phyloP scores from a whole-genome alignment of 495 filamentous ascomycete genomes.

The Saxophila tyrrhenica region DNA sequence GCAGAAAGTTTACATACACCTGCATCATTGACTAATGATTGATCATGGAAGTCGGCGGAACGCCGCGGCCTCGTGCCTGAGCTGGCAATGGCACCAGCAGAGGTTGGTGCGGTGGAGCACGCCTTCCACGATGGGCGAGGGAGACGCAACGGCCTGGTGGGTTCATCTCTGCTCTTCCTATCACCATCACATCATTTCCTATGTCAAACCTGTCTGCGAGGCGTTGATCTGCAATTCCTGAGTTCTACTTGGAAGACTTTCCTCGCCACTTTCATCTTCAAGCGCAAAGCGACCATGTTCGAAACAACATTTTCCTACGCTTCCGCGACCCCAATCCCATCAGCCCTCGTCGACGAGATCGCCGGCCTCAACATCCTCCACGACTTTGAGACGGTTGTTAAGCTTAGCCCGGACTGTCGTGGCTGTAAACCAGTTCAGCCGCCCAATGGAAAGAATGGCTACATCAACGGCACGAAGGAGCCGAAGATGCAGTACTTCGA shows the following conservation, averaged over 20 bases:
- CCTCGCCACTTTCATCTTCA: not conserved
- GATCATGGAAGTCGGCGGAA: not conserved
- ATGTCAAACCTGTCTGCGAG: too few species aligned
- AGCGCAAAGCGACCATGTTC: conserved; percentile 9
- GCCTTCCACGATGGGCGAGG: not conserved
- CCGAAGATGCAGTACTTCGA: conserved; percentile 11
- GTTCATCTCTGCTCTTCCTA: not conserved
- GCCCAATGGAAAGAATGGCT: conserved; percentile 4
- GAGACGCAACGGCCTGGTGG: not conserved
- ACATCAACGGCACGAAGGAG: not conserved
- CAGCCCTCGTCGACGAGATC: conserved; percentile 1
- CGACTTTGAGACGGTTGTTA: conserved; percentile 17
- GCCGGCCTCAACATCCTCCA: conserved; percentile 11
- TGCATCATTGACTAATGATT: not conserved
- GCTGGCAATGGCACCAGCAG: not conserved
- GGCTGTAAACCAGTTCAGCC: conserved; percentile 12
- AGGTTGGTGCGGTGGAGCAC: not conserved
- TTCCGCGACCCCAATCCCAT: conserved; percentile 12
- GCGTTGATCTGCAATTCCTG: not conserved
- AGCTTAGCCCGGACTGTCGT: conserved; percentile 15
- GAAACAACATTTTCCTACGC: conserved; percentile 15
- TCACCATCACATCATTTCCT: too few species aligned
- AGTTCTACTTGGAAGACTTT: not conserved
- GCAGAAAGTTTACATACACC: too few species aligned
- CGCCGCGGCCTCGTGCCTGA: not conserved